Evolutionary conservation across 768 basidiomycete genomes (phyloP), one percentile per base, ranked within the genome.

Genomic region (Strobilomyces dryophilus): DNA sequence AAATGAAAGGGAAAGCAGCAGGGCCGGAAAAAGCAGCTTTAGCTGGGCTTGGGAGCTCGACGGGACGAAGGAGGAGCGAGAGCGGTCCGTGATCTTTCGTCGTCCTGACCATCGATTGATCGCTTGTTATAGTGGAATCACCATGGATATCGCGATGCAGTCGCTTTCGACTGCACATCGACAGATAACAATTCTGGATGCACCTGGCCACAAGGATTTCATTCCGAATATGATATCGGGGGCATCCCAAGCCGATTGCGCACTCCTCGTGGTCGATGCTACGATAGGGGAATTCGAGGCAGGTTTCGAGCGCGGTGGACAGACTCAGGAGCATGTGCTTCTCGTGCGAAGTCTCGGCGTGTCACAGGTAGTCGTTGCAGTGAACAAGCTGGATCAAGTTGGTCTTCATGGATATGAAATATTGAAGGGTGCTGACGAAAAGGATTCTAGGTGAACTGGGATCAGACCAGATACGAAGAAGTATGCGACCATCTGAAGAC

Each of bases 191-290:
- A 82, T 99, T n/a, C 80, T 99, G 29, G 97, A 99, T 62, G 95
- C 95, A 0, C 97, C 97, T 0, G 97, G 97, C 0, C 97, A 99
- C 71, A 88, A 85, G 59, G 97, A 99, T 65, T 98, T 98, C 62
- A 89, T 99, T 57, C 97, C 97, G 1, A 98, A 98, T 66, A 98
- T 98, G 95, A 99, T 99, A 48, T 98, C 95, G 0, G 97, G 97
- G 1, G 95, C 97, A 8, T 85, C 95, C 2, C 97, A 98, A 70
- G 97, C 95, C 0, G 97, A 98, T 60, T 92, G 92, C 44, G 93
- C 97, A 0, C 71, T 98, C 8, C 82, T 98, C 20, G 95, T 98
- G 4, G 85, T 99, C 26, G 97, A 97, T 67, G 85, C 94, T 2
- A 77, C 86, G 6, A 83, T 78, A 1, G 95, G 95, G 18, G 94